Conservation (phyloP, 2,329 filamentous ascomycete genomes). For the Talaromyces sp. region DNA sequence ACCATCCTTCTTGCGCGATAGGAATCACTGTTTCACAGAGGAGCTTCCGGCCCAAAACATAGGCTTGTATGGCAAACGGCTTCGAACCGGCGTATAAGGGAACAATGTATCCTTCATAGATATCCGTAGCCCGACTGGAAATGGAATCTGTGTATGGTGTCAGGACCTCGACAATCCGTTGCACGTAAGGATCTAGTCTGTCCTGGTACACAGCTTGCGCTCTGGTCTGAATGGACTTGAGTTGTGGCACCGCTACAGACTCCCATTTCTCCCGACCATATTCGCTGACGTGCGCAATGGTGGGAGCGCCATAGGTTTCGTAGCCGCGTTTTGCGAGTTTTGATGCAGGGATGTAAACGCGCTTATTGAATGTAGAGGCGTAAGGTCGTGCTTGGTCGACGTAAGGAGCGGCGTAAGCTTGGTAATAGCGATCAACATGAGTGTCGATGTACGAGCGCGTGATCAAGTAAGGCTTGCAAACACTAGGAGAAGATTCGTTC, state of each 20-base stretch:
- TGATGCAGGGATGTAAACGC: slow-evolving; percentile 64
- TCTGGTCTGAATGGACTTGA: slow-evolving; percentile 59
- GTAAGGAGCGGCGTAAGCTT: slow-evolving; percentile 77
- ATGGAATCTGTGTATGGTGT: slow-evolving; percentile 69
- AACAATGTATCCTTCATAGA: slow-evolving; percentile 66
- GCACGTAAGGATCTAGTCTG: slow-evolving; percentile 67
- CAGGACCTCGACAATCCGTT: slow-evolving; percentile 53
- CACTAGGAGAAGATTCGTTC: slow-evolving; percentile 62
- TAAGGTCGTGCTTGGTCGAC: slow-evolving; percentile 74
- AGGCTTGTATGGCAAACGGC: slow-evolving; percentile 68
- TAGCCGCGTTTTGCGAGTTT: slow-evolving; percentile 58
- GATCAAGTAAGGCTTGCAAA: slow-evolving; percentile 76
- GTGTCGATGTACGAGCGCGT: slow-evolving; percentile 64
- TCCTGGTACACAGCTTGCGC: slow-evolving; percentile 64
- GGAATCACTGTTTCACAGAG: slow-evolving; percentile 67
- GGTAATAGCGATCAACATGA: slow-evolving; percentile 78
- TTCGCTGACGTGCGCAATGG: slow-evolving; percentile 61
- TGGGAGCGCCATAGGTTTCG: slow-evolving; percentile 68
- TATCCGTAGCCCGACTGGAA: slow-evolving; percentile 58
- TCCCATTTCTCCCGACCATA: slow-evolving; percentile 71
- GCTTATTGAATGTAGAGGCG: slow-evolving; percentile 50
- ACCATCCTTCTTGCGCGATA: slow-evolving; percentile 64
- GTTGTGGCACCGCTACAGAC: slow-evolving; percentile 67
- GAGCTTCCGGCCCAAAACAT: slow-evolving; percentile 61
- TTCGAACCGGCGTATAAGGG: slow-evolving; percentile 70